Conservation (phyloP, 768 basidiomycete genomes). For the Nidularia pulvinata region DNA sequence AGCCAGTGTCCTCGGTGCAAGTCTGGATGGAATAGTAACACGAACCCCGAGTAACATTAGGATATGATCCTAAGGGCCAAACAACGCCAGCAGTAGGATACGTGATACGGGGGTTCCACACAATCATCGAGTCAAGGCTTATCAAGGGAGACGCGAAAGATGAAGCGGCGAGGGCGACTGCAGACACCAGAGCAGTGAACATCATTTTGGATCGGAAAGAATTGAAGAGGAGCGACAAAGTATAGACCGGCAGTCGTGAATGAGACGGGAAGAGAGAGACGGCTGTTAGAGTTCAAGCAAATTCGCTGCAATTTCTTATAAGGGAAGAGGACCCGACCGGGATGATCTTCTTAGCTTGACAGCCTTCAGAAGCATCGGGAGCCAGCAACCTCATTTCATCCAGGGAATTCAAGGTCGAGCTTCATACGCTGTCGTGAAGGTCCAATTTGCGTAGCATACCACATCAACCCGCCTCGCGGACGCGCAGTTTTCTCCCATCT, state of each 20-base stretch:
- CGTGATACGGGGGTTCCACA: slow-evolving; percentile 35
- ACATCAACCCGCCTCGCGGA: background rate
- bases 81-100: slow-evolving; percentile 17
- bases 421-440: too few species aligned
- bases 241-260: background rate
- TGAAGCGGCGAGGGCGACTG: slow-evolving; percentile 21
- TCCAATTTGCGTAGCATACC: too few species aligned
- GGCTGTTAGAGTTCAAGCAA: background rate
- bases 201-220: background rate
- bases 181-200: slow-evolving; percentile 7
- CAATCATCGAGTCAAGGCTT: slow-evolving; percentile 19
- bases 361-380: background rate
- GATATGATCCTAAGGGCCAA: slow-evolving; percentile 30
- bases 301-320: background rate
- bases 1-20: background rate
- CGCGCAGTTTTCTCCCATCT: background rate
- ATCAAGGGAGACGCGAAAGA: slow-evolving; percentile 14
- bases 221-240: background rate
- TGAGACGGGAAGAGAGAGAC: background rate
- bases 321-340: background rate
- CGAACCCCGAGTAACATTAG: slow-evolving; percentile 39
- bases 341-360: background rate
- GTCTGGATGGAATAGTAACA: background rate
- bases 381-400: too few species aligned
- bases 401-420: too few species aligned